Evolutionary conservation across 2,329 filamentous ascomycete genomes (phyloP).

Genomic region (Teratosphaeria viscida): DNA sequence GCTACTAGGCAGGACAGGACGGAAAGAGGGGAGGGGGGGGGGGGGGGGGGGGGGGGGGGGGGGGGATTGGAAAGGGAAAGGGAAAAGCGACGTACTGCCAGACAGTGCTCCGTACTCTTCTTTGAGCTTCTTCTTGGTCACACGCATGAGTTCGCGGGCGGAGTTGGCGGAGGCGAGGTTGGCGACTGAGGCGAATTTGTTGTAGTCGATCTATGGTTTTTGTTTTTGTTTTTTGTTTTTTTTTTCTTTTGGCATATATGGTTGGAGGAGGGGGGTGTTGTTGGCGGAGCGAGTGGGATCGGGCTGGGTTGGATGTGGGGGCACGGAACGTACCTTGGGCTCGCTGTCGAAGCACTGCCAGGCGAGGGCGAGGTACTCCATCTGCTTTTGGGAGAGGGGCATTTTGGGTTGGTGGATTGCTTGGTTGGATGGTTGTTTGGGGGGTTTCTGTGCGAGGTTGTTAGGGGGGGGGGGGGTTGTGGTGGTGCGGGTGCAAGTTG

Average conservation of each 20-base stretch:
- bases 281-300: neutral
- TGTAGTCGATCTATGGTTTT: constrained; percentile 22
- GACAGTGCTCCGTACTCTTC: constrained; percentile 14
- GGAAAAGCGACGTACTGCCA: neutral
- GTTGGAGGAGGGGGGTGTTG: neutral
- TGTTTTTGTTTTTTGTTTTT: no score
- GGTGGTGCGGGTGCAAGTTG: neutral
- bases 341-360: constrained; percentile 19
- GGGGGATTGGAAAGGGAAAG: no score
- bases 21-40: neutral
- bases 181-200: constrained; percentile 21
- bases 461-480: neutral
- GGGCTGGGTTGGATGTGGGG: neutral
- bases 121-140: constrained; percentile 25
- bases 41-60: neutral
- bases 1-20: neutral
- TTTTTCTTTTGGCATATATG: neutral
- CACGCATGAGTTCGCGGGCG: constrained; percentile 24
- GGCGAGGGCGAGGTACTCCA: constrained; percentile 13
- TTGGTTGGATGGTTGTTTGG: neutral
- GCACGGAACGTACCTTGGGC: constrained; percentile 13
- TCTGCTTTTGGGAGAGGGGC: constrained; percentile 14
- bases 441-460: neutral
- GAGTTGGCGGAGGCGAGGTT: constrained; percentile 16
- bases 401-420: constrained; percentile 2